Conservation (phyloP, 1,284 basidiomycete species). For the Inonotus hispidus region DNA sequence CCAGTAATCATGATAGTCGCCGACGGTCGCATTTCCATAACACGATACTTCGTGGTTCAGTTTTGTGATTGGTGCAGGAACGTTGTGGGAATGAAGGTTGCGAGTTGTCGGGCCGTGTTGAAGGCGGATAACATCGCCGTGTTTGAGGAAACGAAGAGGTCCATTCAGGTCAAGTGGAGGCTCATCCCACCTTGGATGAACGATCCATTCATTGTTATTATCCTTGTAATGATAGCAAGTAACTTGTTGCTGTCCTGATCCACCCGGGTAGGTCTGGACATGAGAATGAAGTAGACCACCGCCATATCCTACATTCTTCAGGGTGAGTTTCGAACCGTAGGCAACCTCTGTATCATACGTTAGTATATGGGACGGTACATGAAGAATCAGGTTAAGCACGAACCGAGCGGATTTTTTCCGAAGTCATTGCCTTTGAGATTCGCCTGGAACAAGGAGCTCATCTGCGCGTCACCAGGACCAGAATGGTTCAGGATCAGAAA, state of each 20-base stretch:
- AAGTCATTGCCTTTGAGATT: constrained; percentile 95
- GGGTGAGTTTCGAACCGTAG: constrained; percentile 84
- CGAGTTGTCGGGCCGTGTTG: constrained; percentile 78
- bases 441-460: constrained; percentile 99
- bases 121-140: constrained; percentile 81
- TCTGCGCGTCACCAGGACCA: constrained; percentile 95
- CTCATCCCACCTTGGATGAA: constrained; percentile 81
- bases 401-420: constrained; percentile 77
- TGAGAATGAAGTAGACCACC: constrained; percentile 97
- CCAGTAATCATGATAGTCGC: constrained; percentile 91
- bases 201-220: constrained; percentile 89
- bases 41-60: constrained; percentile 89
- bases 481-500: constrained; percentile 92
- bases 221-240: constrained; percentile 99
- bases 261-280: constrained; percentile 88
- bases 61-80: constrained; percentile 88
- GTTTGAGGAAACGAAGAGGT: constrained; percentile 65
- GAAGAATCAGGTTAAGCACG: constrained; percentile 9
- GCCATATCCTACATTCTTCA: constrained; percentile 98
- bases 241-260: constrained; percentile 94
- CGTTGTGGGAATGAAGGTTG: constrained; percentile 90
- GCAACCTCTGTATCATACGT: constrained; percentile 63
- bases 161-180: constrained; percentile 57
- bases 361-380: neutral
- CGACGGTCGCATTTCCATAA: constrained; percentile 85